These are phyloP conservation scores for Calonectria hongkongensis DNA, from an alignment of 2,329 filamentous ascomycete species.

Conservation along the genomic window DNA sequence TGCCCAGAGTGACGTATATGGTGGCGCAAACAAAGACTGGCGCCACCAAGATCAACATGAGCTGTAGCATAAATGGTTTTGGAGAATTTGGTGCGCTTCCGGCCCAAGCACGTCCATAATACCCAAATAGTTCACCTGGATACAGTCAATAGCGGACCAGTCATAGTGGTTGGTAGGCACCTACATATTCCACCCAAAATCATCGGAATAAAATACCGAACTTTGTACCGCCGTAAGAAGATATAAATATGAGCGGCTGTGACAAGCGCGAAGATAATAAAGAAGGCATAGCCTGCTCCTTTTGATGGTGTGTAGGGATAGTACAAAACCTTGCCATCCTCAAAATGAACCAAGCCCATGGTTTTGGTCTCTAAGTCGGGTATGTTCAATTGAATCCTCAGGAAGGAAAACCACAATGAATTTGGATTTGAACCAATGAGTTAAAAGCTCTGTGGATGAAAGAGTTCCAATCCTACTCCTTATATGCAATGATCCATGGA, in stretches of 20 bases:
- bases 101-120: conserved; percentile 40
- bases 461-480: not conserved
- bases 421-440: not conserved
- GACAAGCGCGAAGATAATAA: not conserved
- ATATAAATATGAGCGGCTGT: conserved; percentile 7
- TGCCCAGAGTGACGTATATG: conserved; percentile 38
- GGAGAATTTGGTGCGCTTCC: conserved; percentile 34
- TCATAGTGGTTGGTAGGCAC: not conserved
- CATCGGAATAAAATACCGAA: conserved; percentile 22
- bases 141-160: not conserved
- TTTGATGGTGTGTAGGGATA: conserved; percentile 29
- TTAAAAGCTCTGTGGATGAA: not conserved
- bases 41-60: conserved; percentile 43
- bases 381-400: too few species aligned
- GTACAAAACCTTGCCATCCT: conserved; percentile 30
- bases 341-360: conserved; percentile 26
- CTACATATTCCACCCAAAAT: conserved; percentile 23
- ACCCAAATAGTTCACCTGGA: conserved; percentile 39
- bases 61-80: conserved; percentile 41
- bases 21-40: conserved; percentile 39
- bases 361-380: not conserved
- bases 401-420: too few species aligned
- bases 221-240: not conserved
- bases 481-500: not conserved
- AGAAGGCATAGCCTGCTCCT: conserved; percentile 16